Base-by-base conservation (phyloP, 495 filamentous ascomycete genomes). In the Usnea hakonensis region DNA sequence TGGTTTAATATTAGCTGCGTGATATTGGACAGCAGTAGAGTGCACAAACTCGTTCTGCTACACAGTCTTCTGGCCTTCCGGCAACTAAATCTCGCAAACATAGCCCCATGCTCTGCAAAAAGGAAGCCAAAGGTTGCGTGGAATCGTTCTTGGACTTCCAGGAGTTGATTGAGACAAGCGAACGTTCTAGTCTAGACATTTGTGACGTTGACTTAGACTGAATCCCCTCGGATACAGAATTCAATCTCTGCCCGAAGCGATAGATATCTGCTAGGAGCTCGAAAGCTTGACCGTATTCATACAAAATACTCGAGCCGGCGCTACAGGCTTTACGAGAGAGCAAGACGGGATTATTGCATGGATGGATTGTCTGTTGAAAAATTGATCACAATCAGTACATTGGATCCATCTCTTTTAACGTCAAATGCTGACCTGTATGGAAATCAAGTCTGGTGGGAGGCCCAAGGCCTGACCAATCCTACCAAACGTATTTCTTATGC, bases 131-230 rank as follows among this genome's bases (percentile, higher is more conserved):
- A 46, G 77, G 77, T 56, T 79, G 77, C 17, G 88, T 90, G 9
- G 86, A 81, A 63, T 91, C 87, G 48, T 85, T 85, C 59, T 82
- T 80, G 23, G 86, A 76, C 13, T 80, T 78, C 28, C 81, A 79
- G 32, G 87, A 79, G 13, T 81, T 79, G 55, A 70, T 72, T 13
- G 82, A 80, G 17, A 83, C 78, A 50, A 83, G 72, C 13, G 89
- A 91, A 55, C 87, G 75, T 72, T 91, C 86, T 21, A 92, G 73
- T 5, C 85, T 80, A 63, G 83, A 89, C 79, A 89, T 79, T 53
- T 83, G 76, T 10, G 82, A 83, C 32, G 85, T 79, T 65, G 85
- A 85, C 63, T 77, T 70, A 13, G 74, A 67, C 10, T 70, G 69
- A 53, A 74, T 81, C 73, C 6, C 59, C 37, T 40, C 73, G 65